Evolutionary conservation across 179 eudicot species (phyloP).

Genomic region (Dionaea muscipula): DNA sequence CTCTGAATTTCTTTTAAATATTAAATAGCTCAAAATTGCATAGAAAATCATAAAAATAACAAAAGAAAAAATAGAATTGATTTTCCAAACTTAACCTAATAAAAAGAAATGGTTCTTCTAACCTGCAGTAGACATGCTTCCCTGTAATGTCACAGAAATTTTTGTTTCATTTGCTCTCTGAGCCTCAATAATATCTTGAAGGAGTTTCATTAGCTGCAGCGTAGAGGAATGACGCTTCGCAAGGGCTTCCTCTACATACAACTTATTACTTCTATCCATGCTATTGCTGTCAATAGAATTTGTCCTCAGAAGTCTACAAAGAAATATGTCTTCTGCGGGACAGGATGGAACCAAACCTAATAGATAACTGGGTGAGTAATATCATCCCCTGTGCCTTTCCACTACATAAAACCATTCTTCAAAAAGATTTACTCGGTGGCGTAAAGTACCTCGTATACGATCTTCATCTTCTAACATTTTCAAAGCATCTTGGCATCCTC

Average conservation of each 20-base stretch:
- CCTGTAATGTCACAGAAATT: slow-evolving; percentile 34
- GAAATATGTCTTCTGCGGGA: slow-evolving; percentile 66
- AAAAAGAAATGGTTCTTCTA: slow-evolving; percentile 10
- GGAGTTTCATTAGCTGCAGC: slow-evolving; percentile 33
- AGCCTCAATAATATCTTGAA: slow-evolving; percentile 47
- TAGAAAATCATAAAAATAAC: too few relatives aligned
- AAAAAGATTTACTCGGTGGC: background rate
- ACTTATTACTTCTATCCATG: slow-evolving; percentile 23
- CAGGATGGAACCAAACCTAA: slow-evolving; percentile 55
- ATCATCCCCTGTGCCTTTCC: background rate
- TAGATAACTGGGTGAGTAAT: slow-evolving; percentile 5
- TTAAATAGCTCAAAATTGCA: too few relatives aligned
- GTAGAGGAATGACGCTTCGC: slow-evolving; percentile 46
- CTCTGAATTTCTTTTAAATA: too few relatives aligned
- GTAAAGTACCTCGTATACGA: slow-evolving; percentile 45
- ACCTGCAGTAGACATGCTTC: slow-evolving; percentile 59
- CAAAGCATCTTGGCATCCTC: slow-evolving; percentile 41
- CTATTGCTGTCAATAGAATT: slow-evolving; percentile 25
- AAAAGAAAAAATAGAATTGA: too few relatives aligned
- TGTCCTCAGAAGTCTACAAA: slow-evolving; percentile 55
- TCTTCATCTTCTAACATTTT: slow-evolving; percentile 45
- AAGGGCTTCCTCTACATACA: slow-evolving; percentile 44
- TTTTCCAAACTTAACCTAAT: background rate
- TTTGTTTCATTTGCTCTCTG: slow-evolving; percentile 32
- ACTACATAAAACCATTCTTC: background rate